Conservation (phyloP, 2,329 filamentous ascomycete genomes). For the Verticillium longisporum region DNA sequence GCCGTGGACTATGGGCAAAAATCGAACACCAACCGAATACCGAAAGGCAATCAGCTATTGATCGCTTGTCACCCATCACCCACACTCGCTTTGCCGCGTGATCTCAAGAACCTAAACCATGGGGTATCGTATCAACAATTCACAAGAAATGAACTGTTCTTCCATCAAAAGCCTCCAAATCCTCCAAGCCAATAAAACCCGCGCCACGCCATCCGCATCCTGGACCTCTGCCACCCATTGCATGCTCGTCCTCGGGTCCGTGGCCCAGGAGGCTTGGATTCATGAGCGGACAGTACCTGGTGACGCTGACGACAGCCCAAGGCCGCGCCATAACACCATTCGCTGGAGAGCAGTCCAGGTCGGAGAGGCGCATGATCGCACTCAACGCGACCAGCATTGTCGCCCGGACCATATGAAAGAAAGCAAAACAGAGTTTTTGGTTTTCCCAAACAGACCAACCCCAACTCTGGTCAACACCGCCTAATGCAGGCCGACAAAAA, state of each 20-base stretch:
- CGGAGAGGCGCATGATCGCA: neutral
- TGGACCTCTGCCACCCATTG: neutral
- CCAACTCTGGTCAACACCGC: neutral
- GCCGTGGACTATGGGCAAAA: neutral
- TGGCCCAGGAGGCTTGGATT: neutral
- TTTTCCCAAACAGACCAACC: neutral
- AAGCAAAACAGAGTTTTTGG: neutral
- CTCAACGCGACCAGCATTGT: neutral
- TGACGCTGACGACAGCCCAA: neutral
- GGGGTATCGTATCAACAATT: constrained; percentile 13
- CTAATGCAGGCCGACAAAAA: neutral
- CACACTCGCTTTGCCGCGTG: neutral
- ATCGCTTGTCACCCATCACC: neutral
- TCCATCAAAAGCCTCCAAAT: constrained; percentile 9
- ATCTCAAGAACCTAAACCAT: constrained; percentile 5
- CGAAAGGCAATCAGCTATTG: neutral
- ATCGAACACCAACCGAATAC: neutral
- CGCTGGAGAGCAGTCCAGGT: neutral
- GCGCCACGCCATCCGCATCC: neutral
- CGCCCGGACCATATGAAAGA: neutral
- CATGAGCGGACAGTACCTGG: neutral
- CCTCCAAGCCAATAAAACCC: constrained; percentile 5
- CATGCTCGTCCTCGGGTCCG: neutral
- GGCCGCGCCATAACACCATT: neutral
- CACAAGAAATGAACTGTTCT: constrained; percentile 10